A percentile compares a stretch with the other conserved stretches of the same genome.
phyloP scores from a whole-genome alignment of 2,329 filamentous ascomycete species.

The Fusarium anguioides region DNA sequence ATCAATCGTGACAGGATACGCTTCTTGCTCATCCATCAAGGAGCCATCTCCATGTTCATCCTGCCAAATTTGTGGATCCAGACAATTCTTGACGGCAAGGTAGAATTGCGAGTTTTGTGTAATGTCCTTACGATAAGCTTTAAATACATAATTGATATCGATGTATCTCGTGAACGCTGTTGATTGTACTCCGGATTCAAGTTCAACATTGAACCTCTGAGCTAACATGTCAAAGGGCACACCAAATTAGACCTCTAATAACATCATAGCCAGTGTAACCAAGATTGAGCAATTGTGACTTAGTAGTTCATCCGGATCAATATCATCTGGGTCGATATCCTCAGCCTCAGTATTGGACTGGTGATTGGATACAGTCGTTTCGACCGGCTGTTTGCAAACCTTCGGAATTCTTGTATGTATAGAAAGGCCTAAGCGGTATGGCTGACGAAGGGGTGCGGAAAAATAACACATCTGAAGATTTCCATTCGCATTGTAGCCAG shows the following conservation, averaged over 20 bases:
- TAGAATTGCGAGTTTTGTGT: constrained; percentile 5
- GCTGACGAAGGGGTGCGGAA: background rate
- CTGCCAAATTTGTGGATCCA: constrained; percentile 6
- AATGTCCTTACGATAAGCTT: constrained; percentile 7
- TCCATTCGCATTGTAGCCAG: background rate
- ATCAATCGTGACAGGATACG: too few relatives aligned
- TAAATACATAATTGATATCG: constrained; percentile 10
- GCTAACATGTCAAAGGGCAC: constrained; percentile 6
- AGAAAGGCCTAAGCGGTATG: background rate
- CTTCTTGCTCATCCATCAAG: too few relatives aligned
- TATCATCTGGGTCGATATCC: background rate
- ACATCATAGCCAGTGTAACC: constrained; percentile 3
- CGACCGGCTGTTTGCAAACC: too few relatives aligned
- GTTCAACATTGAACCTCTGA: background rate
- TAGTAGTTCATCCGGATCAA: too few relatives aligned
- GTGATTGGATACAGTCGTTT: too few relatives aligned
- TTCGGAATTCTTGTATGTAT: background rate
- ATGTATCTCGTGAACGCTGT: background rate
- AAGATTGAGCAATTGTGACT: background rate
- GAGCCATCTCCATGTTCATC: too few relatives aligned
- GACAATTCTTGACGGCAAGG: constrained; percentile 7
- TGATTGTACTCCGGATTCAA: too few relatives aligned
- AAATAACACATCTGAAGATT: background rate
- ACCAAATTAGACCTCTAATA: constrained; percentile 19
- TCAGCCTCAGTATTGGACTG: background rate